Evolutionary conservation across 208 protist genomes (phyloP).

Genomic region (Endotrypanum monterogeii): DNA sequence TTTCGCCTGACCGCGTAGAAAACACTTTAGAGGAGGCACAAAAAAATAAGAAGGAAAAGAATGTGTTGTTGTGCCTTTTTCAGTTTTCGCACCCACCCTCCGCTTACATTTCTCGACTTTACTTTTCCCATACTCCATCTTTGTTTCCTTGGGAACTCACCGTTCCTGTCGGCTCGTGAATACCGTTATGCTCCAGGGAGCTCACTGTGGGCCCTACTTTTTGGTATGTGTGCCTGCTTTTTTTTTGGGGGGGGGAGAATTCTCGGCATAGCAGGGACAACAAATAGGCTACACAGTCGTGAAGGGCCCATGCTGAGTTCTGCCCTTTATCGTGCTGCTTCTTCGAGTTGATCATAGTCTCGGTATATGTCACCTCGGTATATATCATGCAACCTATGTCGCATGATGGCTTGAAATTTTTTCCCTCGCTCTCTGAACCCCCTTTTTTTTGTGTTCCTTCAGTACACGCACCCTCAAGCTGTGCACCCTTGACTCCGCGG

Average conservation of each 20-base stretch:
- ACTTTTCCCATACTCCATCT: background rate
- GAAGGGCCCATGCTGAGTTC: no score
- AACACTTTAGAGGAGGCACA: background rate
- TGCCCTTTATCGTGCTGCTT: background rate
- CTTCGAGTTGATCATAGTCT: background rate
- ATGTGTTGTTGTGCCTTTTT: background rate
- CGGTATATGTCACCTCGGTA: background rate
- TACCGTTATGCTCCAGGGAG: background rate
- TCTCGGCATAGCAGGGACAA: no score
- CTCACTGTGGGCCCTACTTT: no score
- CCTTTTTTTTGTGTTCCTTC: background rate
- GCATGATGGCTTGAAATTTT: background rate
- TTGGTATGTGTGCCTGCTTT: no score
- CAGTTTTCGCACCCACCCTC: background rate
- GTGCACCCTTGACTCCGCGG: background rate
- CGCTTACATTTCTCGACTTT: background rate
- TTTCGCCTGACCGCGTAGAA: background rate
- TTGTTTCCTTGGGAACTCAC: background rate
- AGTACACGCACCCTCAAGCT: no score
- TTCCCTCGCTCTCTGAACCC: background rate
- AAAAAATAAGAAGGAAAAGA: background rate
- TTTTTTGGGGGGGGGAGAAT: no score
- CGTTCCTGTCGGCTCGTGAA: background rate
- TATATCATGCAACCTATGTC: background rate
- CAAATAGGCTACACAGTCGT: no score